phyloP scores from a whole-genome alignment of 257 asterid genomes.

The Perilla frutescens region DNA sequence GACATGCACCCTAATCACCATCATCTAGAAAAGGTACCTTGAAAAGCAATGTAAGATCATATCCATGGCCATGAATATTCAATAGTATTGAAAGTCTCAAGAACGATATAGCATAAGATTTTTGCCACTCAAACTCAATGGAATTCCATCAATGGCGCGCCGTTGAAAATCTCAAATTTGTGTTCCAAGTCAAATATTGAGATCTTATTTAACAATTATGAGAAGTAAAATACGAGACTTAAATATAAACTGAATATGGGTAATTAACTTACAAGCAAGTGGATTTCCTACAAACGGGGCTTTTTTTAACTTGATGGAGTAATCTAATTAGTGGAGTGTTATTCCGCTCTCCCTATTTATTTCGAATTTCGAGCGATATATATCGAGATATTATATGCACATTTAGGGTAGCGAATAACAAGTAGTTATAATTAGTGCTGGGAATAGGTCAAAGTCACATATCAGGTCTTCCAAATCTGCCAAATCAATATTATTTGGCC shows the following conservation, averaged over 20 bases:
- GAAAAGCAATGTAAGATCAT: background rate
- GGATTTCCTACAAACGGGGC: too few species aligned
- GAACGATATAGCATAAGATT: background rate
- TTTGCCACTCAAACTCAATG: background rate
- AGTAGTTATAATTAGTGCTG: background rate
- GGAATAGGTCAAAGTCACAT: background rate
- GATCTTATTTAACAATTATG: too few species aligned
- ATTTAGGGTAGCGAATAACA: too few species aligned
- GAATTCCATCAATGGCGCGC: background rate
- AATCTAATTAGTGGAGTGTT: too few species aligned
- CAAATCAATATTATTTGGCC: background rate
- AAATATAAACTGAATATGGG: too few species aligned
- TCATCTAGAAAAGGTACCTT: conserved; percentile 7
- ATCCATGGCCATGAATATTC: conserved; percentile 17
- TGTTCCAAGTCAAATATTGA: background rate
- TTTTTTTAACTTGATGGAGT: too few species aligned
- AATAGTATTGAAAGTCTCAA: background rate
- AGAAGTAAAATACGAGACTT: too few species aligned
- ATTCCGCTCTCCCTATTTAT: too few species aligned
- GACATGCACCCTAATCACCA: conserved; percentile 1
- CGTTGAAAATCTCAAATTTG: background rate
- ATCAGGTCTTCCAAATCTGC: background rate
- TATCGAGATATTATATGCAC: too few species aligned
- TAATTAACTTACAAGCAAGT: too few species aligned
- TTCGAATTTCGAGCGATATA: too few species aligned